phyloP scores from a whole-genome alignment of 768 basidiomycete genomes.

The Rhizopogon vesiculosus region DNA sequence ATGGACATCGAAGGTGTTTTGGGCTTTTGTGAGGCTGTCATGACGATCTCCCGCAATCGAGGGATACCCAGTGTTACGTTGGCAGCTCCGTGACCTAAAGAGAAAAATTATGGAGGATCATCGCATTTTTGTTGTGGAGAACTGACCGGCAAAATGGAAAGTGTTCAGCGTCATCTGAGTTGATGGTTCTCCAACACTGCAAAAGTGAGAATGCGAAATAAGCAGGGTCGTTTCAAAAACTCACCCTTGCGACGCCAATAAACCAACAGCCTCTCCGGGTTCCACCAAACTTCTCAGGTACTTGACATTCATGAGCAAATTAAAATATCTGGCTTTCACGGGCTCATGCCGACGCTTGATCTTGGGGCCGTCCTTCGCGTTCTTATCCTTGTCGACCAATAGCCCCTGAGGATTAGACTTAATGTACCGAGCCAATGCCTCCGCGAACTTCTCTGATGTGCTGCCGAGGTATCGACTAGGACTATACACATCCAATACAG shows the following conservation, averaged over 20 bases:
- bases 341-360: conserved; percentile 43
- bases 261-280: conserved; percentile 97
- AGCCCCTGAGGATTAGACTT: conserved; percentile 62
- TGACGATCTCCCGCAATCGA: conserved; percentile 96
- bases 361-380: conserved; percentile 31
- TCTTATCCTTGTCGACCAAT: conserved; percentile 38
- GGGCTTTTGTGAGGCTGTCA: conserved; percentile 95
- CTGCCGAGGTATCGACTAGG: conserved; percentile 81
- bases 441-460: conserved; percentile 90
- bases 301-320: conserved; percentile 81
- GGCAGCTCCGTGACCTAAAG: conserved; percentile 92
- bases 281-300: conserved; percentile 93
- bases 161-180: conserved; percentile 99
- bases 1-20: conserved; percentile 98
- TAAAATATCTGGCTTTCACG: conserved; percentile 59
- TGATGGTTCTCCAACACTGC: conserved; percentile 94
- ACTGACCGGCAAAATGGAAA: conserved; percentile 94
- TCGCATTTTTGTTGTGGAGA: not conserved
- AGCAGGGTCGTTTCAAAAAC: conserved; percentile 15
- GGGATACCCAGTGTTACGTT: conserved; percentile 99
- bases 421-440: conserved; percentile 73
- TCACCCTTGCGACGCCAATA: conserved; percentile 95
- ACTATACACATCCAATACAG: conserved; percentile 68
- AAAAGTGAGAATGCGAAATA: not conserved
- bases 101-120: not conserved